Percentiles rank a stretch among this genome's conserved stretches.
phyloP scores from a whole-genome alignment of 495 filamentous ascomycete species.

The Hypomontagnella monticulosa region DNA sequence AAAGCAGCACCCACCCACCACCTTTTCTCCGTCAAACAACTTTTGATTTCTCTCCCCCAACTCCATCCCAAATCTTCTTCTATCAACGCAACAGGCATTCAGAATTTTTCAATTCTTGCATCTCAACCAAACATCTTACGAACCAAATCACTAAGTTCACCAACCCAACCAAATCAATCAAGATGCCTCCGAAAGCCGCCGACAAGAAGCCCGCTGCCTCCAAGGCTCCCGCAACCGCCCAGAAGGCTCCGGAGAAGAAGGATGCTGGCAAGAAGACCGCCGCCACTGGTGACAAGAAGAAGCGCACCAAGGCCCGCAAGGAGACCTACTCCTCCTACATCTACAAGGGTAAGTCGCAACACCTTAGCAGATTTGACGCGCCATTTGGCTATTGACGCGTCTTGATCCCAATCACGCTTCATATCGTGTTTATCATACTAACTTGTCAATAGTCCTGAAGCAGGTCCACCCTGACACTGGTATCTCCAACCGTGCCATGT shows the following conservation, averaged over 20 bases:
- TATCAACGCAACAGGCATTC: conserved; percentile 38
- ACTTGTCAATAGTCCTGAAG: conserved; percentile 81
- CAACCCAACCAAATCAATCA: conserved; percentile 47
- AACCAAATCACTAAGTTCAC: conserved; percentile 28
- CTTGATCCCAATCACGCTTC: conserved; percentile 9
- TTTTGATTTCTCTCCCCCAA: conserved; percentile 54
- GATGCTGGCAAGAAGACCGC: conserved; percentile 99
- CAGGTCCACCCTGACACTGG: conserved; percentile 99
- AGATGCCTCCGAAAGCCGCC: conserved; percentile 96
- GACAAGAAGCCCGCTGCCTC: conserved; percentile 98
- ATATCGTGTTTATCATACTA: conserved; percentile 12
- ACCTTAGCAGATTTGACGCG: conserved; percentile 3
- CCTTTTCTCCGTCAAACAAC: conserved; percentile 56
- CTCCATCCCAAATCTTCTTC: conserved; percentile 50
- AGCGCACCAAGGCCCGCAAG: conserved; percentile 99
- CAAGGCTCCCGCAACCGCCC: conserved; percentile 90
- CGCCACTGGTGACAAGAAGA: conserved; percentile 97
- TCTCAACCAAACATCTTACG: conserved; percentile 45
- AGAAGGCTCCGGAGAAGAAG: conserved; percentile 90
- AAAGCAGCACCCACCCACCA: conserved; percentile 60
- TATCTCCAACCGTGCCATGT: conserved; percentile 99
- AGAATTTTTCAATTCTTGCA: conserved; percentile 38
- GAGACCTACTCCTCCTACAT: conserved; percentile 99
- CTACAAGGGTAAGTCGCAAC: conserved; percentile 87
- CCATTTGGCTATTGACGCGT: conserved; percentile 11